Base-by-base conservation (phyloP, 129 eudicot species). In the Pittosporum tobira region DNA sequence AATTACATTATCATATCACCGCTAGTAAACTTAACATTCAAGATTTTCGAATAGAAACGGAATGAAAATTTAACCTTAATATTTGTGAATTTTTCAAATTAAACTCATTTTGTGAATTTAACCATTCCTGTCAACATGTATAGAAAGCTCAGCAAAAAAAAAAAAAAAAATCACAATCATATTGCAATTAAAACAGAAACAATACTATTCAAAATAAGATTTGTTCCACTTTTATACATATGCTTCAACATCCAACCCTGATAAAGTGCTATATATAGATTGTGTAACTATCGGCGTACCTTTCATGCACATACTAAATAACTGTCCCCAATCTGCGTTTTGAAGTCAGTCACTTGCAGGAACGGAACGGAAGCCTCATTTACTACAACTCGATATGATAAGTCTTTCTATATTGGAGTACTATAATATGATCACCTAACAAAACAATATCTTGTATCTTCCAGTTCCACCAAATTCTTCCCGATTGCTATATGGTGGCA, bases 331-430 rank as follows among this genome's bases (percentile, higher is more conserved):
- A 21, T 21, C 67, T 29, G 18, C 26, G 16, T 53, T 3, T 18
- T 25, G 1, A 26, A 57, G 48, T 44, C 48, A 19, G 20, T 31
- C 8, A 38, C 47, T 31, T 50, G 16, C 20, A 30, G 26, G 52
- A 29, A 15, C 31, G 23, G 19, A 51, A 26, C 5, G 26, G 67
- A 62, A 61, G 53, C 62, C 38, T 69, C 74, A 42, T 53, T 69
- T 69, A 61, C 67, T 45, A 29, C 37, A 9, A 53, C 59, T 12
- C 6, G 10, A 0, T 34, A 34, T 8, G 4, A 5, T 11, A n/a
- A n/a, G 10, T n/a, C 4, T n/a, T 20, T 9, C 4, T 14, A 27
- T 22, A 51, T 25, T 34, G 10, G 14, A 1, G 13, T 18, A 24
- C 25, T 5, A 22, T 2, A 25, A 24, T n/a, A n/a, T 10, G 13